Evolutionary conservation across 2,329 filamentous ascomycete species (phyloP).

Genomic region (Aspergillus awamori): DNA sequence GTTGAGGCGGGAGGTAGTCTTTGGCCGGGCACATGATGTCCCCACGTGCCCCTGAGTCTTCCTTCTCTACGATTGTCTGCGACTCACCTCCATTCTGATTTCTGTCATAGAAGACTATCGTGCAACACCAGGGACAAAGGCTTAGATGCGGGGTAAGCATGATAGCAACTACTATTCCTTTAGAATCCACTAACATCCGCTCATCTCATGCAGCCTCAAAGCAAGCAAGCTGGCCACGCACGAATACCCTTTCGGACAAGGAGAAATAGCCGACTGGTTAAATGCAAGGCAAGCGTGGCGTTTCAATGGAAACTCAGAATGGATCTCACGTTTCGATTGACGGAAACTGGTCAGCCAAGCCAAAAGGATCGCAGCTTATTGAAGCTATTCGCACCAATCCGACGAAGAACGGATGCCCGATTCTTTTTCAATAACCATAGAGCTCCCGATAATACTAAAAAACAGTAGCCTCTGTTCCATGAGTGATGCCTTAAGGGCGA

Average conservation of each 20-base stretch:
- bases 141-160: neutral
- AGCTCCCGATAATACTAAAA: neutral
- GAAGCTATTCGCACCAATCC: conserved; percentile 2
- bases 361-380: neutral
- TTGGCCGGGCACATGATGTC: neutral
- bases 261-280: neutral
- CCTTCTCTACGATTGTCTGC: neutral
- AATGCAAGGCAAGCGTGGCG: neutral
- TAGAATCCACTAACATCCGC: neutral
- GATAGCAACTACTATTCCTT: too few relatives aligned
- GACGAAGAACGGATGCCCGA: neutral
- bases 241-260: neutral
- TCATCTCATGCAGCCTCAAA: neutral
- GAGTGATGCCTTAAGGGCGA: too few relatives aligned
- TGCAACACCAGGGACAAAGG: neutral
- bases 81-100: neutral
- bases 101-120: neutral
- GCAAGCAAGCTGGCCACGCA: neutral
- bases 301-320: neutral
- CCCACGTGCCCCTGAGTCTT: neutral
- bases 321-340: neutral
- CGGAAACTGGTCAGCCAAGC: conserved; percentile 1
- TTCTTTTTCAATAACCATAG: too few relatives aligned
- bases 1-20: too few relatives aligned
- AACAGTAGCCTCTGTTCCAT: neutral